Evolutionary conservation across 306 rosid species (phyloP).

Genomic region (Prunus campanulata): DNA sequence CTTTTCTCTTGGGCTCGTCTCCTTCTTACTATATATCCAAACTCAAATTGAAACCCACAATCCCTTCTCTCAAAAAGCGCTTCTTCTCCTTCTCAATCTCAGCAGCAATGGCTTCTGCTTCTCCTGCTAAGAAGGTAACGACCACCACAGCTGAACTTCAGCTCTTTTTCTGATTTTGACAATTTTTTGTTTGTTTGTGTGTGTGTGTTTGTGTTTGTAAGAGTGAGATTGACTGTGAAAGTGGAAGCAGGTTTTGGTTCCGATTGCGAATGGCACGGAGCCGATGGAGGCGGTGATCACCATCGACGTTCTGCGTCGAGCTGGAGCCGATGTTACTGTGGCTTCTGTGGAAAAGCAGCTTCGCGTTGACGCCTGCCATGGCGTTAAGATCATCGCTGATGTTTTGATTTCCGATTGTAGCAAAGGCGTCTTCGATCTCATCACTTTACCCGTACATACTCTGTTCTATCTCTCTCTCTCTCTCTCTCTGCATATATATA

Average conservation of each 20-base stretch:
- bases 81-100: conserved; percentile 29
- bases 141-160: neutral
- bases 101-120: conserved; percentile 42
- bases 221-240: neutral
- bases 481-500: neutral
- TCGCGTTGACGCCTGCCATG: conserved; percentile 61
- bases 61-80: conserved; percentile 14
- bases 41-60: neutral
- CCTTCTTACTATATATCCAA: conserved; percentile 1
- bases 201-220: neutral
- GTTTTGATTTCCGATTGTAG: conserved; percentile 59
- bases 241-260: conserved; percentile 56
- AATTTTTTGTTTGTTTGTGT: neutral
- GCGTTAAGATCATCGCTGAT: conserved; percentile 77
- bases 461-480: neutral
- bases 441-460: conserved; percentile 63
- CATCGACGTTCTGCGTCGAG: conserved; percentile 80
- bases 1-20: conserved; percentile 17
- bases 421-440: conserved; percentile 57
- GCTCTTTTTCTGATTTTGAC: neutral
- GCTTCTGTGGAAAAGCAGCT: conserved; percentile 67
- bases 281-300: conserved; percentile 88
- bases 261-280: conserved; percentile 87
- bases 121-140: conserved; percentile 18
- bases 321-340: conserved; percentile 88